Base-by-base conservation (phyloP, 2,329 filamentous ascomycete genomes). In the Nigrograna mackinnonii region DNA sequence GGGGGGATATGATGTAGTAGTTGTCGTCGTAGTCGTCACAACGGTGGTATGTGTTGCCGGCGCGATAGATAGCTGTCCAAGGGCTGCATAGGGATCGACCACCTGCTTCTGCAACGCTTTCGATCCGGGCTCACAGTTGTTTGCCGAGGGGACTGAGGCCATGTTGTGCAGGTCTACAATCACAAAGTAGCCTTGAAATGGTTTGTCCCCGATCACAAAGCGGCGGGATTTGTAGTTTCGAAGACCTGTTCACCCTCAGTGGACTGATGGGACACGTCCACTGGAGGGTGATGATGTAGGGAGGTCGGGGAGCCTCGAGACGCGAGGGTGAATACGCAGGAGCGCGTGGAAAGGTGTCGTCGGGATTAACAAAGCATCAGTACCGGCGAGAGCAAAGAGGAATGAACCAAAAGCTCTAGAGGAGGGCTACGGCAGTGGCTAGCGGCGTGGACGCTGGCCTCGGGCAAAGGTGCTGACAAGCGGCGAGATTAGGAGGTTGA, bases 11-110 rank as follows among this genome's bases (percentile, higher is more conserved):
- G 76, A 69, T 70, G 89, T 78, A 67, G 85, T 90, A 2, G 91
- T 95, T 1, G 90, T 95, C 1, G 91, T 96, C 0, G 91, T 96
- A 0, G 92, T 96, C 2, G 91, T 96, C 49, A 96, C 83, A 9
- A 84, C 78, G 0, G 82, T 85, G 9, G 82, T 84, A 58, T 82
- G 79, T 11, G 82, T 85, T 13, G 82, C 78, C 21, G 82, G 82
- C 43, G 79, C 80, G 55, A 83, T 82, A 2, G 79, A 81, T 45
- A 85, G 77, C 58, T 82, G 80, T 33, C 77, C 82, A 43, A 85
- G 66, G 35, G 79, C 76, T 17, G 61, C 51, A 44, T 62, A 68
- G 7, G 60, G 55, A 19, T 68, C 64, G 30, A 61, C 48, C 22
- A 46, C 46, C 33, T 60, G 59, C 17, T 42, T 47, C 36, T 58